Base-by-base conservation (phyloP, 2,329 filamentous ascomycete genomes). In the Diaporthe humulicola region DNA sequence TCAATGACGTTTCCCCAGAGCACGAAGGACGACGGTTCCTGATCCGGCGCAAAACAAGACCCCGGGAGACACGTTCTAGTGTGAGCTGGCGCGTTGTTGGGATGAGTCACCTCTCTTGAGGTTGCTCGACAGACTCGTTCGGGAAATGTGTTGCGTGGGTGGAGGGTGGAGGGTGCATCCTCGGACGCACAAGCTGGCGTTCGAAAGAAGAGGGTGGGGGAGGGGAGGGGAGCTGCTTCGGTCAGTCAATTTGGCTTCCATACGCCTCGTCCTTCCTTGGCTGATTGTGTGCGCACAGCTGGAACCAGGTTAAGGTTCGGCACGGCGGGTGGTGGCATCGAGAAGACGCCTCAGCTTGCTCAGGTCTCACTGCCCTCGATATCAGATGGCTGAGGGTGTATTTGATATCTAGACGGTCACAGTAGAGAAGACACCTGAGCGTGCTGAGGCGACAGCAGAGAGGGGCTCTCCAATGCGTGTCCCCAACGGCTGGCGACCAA, bases 81-180 rank as follows among this genome's bases (percentile, higher is more conserved):
- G 57, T 64, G 70, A 25, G 70, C 70, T 52, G 70, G 70, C 38
- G 57, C 36, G 58, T 64, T 45, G 25, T 56, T 64, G 57, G 70
- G 57, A 36, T 61, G n/a, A 38, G 54, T 58, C 64, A 69, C 64
- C 48, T 33, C 28, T 66, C 45, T 60, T 69, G 64, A 69, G 48
- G 64, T 33, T 69, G 64, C 40, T 40, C 64, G 33, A 40, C 48
- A 15, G 52, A 54, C 40, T 60, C 54, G 12, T 57, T 54, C 22
- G 36, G 57, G 19, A 15, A 72, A 56, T 36, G 70, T 52, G 45
- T 54, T 71, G 70, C 42, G 57, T 30, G 12, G 70, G 12, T 12
- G n/a, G n/a, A n/a, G n/a, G n/a, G 30, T 40, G 57, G 25, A 64
- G 45, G 45, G 45, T 54, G 70, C 50, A 25, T 64, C 57, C 70